Evolutionary conservation across 257 asterid species (phyloP), one percentile per base, ranked within the genome.

Genomic region (Schizonepeta tenuifolia): DNA sequence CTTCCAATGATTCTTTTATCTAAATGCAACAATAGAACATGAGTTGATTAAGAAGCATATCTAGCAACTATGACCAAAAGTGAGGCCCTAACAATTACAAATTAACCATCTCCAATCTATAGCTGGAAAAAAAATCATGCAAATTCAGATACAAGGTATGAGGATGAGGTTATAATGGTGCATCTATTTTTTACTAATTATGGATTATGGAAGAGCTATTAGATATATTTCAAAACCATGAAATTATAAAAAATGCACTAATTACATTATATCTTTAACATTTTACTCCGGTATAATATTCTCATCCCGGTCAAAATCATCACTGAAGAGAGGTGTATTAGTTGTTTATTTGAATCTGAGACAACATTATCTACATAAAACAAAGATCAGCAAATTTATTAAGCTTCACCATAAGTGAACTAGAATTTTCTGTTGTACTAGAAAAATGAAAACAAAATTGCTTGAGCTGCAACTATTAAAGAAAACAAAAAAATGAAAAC

Each of bases 221-320:
- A 49, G 26, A 69, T 63, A 67, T 46, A 67, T 73, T 46, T 50
- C 74, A 71, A 73, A 44, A 57, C 51, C 17, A 73, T 8, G 40
- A 62, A 49, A 57, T 46, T 68, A 62, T 72, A 35, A 61, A 71
- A n/a, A 57, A 44, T 26, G 26, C 50, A 43, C 68, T 40, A 67
- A 63, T 33, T 35, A 60, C 54, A 71, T 53, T 50, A 68, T 31
- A 26, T 24, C 66, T 49, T 35, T 54, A 54, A 40, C 76, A 53
- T 71, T 59, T n/a, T 61, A 59, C 51, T 24, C 40, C 26, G 67
- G 18, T 43, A 76, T 28, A 61, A 47, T 3, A 47, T 50, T 33
- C 33, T 67, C 41, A 22, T 43, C 71, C 43, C 65, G 55, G 71
- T 58, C 72, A 54, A 18, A 68, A 54, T 60, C 67, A 53, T 60